Conservation (phyloP, 441 rosid genomes). For the Pelargonium citronellum region DNA sequence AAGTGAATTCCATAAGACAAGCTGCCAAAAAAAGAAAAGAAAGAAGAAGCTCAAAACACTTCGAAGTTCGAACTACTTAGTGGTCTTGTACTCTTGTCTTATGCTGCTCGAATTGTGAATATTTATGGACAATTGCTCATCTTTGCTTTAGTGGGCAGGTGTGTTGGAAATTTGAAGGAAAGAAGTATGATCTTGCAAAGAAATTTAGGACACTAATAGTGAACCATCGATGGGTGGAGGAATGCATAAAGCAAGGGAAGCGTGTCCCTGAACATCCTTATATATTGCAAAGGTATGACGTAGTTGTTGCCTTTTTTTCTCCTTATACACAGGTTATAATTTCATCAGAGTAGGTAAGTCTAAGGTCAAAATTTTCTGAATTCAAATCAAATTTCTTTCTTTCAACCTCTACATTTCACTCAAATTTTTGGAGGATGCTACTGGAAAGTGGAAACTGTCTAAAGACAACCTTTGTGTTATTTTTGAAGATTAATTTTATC, state of each 20-base stretch:
- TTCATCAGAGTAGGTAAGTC: too few species aligned
- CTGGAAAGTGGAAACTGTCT: background rate
- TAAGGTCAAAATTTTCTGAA: background rate
- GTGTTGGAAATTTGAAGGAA: conserved; percentile 78
- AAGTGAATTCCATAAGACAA: background rate
- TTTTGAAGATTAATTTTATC: background rate
- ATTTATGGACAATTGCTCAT: background rate
- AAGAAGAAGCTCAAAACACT: background rate
- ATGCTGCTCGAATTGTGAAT: background rate
- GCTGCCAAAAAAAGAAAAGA: background rate
- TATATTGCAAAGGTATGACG: conserved; percentile 45
- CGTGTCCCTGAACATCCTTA: conserved; percentile 61
- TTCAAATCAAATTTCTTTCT: background rate
- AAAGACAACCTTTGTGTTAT: background rate
- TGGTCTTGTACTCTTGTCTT: background rate
- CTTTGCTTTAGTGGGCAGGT: conserved; percentile 37
- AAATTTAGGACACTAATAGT: conserved; percentile 48
- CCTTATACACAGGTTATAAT: background rate
- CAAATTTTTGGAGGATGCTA: background rate
- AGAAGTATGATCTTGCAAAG: conserved; percentile 58
- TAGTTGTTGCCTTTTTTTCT: background rate
- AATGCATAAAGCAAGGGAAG: conserved; percentile 57
- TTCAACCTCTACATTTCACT: background rate
- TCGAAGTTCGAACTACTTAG: too few species aligned
- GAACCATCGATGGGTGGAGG: conserved; percentile 84